Base-by-base conservation (phyloP, 1,284 basidiomycete genomes). In the Pyrrhoderma noxium region DNA sequence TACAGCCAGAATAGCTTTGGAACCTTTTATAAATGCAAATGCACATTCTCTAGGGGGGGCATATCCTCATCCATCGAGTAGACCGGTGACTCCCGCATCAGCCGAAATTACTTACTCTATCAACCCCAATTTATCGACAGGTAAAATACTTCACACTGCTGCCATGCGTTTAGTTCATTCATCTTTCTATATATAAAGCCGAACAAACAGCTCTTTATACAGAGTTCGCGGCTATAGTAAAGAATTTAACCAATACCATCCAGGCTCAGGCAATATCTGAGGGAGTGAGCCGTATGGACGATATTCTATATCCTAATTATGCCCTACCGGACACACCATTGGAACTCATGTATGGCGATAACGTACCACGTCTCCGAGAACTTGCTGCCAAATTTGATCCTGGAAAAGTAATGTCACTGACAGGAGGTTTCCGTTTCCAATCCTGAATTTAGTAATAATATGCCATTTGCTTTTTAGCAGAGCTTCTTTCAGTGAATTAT, bases 281-380 rank as follows among this genome's bases (percentile, higher is more conserved):
- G 27, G 52, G 52, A 31, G 34, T 43, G 16, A 54, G 52, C 25
- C 48, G 27, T 4, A 50, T 16, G 43, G 52, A 46, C 19, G 52
- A 54, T 45, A 43, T 54, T 22, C 49, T 56, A 16, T 60, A 60
- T 40, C 49, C 54, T 4, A 60, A 58, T 38, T 60, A 60, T 34
- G 55, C 58, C 3, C 22, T 53, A 9, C 38, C 39, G 5, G 49
- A 56, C 25, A 56, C 49, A 23, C 47, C 52, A 8, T 45, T 51
- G 19, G 38, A 53, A n/a, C 53, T 55, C 11, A 41, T 60, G 23
- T 60, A 57, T 45, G 58, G 58, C 4, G 21, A 35, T 21, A 54
- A 54, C 18, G 41, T 54, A 13, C 48, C 22, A 9, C 27, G 52
- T n/a, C 21, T 54, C 18, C 38, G 27, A 23, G 21, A 35, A 21